Base-by-base conservation (phyloP, 495 filamentous ascomycete genomes). In the Penicillium maclennaniae region DNA sequence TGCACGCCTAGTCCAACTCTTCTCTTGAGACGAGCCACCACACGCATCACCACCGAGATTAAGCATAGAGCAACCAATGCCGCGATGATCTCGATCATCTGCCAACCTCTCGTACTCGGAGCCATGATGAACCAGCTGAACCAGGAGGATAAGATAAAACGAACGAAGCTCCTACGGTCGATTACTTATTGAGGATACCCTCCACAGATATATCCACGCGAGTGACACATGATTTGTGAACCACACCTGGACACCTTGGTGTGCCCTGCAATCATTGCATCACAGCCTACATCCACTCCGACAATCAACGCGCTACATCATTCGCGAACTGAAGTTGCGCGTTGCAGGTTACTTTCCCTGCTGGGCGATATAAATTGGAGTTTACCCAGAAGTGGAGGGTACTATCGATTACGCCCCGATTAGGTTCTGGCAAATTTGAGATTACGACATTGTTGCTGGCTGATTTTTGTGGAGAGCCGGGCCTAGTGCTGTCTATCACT, bases 1-100 rank as follows among this genome's bases (percentile, higher is more conserved):
- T 79, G 74, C 3, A 69, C 41, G 0, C 65, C 65, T 16, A 77
- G 67, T 7, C 52, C 51, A 7, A 76, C 68, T 62, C 67, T 66
- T 25, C 69, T 63, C 25, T 68, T 63, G 10, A 71, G 38, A 17
- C 76, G 68, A 28, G 75, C 68, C 16, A 69, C 36, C 37, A 73
- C 63, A 4, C 75, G 67, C 27, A 77, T 49, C 8, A 65, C 53
- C 6, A 76, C 72, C 8, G 67, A 66, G 8, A 73, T 47, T 7
- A 67, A 47, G 20, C 72, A 67, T 12, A 78, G 51, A 25, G 54
- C 56, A 14, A 77, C 63, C 48, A 76, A 67, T 34, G 69, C 63
- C 27, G 67, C 56, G 38, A 73, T 56, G 52, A 68, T 71, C 49
- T 54, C 61, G 36, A 72, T 69, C 58, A 76, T 76, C 45, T 70